Conservation (phyloP, 2,329 filamentous ascomycete genomes). For the Calonectria leucothoes region DNA sequence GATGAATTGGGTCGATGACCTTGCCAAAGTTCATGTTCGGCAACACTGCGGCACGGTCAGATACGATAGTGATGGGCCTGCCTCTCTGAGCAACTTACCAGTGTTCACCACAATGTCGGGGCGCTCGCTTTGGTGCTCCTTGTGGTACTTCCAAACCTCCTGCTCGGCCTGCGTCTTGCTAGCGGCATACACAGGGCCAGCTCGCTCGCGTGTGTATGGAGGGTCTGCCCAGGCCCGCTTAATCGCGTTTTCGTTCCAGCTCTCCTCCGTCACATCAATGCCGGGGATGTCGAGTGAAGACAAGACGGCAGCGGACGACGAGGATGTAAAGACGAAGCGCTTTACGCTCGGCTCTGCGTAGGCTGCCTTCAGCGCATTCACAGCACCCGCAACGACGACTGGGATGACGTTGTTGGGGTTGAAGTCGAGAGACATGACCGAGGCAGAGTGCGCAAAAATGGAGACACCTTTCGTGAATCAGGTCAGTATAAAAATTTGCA, state of each 20-base stretch:
- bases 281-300: neutral
- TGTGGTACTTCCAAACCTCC: constrained; percentile 51
- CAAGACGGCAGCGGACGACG: constrained; percentile 15
- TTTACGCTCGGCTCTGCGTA: constrained; percentile 48
- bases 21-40: constrained; percentile 44
- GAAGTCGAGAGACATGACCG: constrained; percentile 45
- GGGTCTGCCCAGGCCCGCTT: constrained; percentile 50
- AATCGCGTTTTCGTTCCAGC: constrained; percentile 49
- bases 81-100: neutral
- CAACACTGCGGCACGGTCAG: constrained; percentile 30
- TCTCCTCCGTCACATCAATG: constrained; percentile 25
- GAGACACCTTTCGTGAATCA: constrained; percentile 30
- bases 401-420: constrained; percentile 56
- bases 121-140: constrained; percentile 35
- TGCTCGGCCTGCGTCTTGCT: constrained; percentile 53
- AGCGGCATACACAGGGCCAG: constrained; percentile 47
- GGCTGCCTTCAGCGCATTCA: constrained; percentile 49
- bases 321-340: constrained; percentile 49
- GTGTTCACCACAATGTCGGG: constrained; percentile 43
- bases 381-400: constrained; percentile 40
- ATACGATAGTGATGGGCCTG: rapidly evolving
- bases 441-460: constrained; percentile 53
- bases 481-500: neutral
- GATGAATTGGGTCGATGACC: constrained; percentile 30
- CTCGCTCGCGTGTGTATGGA: constrained; percentile 46